phyloP scores from a whole-genome alignment of 768 basidiomycete genomes.

The Naganishia vaughanmartiniae region DNA sequence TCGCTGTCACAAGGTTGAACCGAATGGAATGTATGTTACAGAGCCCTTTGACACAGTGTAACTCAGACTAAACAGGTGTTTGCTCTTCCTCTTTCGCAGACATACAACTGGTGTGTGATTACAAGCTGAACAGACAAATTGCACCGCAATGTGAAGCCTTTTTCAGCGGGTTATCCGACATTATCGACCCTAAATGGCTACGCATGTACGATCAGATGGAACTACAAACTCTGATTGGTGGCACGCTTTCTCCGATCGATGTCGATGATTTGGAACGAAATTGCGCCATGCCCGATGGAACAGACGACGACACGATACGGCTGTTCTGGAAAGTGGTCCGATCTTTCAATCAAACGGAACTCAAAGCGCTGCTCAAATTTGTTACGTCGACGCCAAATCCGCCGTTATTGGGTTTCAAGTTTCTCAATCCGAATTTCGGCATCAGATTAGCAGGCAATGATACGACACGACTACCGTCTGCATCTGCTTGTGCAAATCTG shows the following conservation, averaged over 20 bases:
- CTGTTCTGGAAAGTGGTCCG: conserved; percentile 86
- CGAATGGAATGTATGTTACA: conserved; percentile 58
- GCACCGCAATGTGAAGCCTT: conserved; percentile 65
- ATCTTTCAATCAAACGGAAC: conserved; percentile 74
- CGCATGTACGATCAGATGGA: conserved; percentile 99
- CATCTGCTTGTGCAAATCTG: conserved; percentile 85
- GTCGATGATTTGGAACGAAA: conserved; percentile 73
- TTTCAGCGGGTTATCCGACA: conserved; percentile 86
- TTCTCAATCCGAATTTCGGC: conserved; percentile 76
- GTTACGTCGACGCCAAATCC: conserved; percentile 90
- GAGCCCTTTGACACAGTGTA: background rate
- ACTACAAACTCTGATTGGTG: conserved; percentile 84
- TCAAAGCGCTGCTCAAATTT: conserved; percentile 74
- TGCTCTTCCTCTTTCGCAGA: conserved; percentile 50
- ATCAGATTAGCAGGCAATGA: conserved; percentile 79
- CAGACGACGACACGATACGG: conserved; percentile 70
- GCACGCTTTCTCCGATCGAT: conserved; percentile 79
- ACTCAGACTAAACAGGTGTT: background rate
- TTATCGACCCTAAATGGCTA: conserved; percentile 72
- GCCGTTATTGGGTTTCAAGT: conserved; percentile 61
- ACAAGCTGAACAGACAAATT: conserved; percentile 84
- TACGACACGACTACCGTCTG: conserved; percentile 49
- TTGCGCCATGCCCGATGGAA: conserved; percentile 73
- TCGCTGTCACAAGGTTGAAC: conserved; percentile 84
- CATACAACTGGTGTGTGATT: conserved; percentile 83